A percentile compares a stretch with the other conserved stretches of the same genome.
Evolutionary conservation across 2,329 filamentous ascomycete genomes (phyloP).

Genomic region (Fusarium sp.): DNA sequence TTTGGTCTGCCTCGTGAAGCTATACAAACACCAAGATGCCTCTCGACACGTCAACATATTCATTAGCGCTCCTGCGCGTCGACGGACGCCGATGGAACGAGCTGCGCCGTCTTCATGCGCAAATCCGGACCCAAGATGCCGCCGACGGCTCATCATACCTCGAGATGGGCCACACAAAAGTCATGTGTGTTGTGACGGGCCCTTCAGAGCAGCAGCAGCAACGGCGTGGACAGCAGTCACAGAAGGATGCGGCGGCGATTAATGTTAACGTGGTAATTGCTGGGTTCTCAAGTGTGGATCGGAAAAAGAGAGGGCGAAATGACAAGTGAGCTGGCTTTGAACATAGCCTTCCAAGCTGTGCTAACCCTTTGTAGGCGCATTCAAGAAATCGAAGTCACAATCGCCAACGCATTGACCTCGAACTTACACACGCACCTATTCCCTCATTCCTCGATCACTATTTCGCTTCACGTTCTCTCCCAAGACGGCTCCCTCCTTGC

Average conservation of each 20-base stretch:
- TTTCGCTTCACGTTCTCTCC: slow-evolving; percentile 89
- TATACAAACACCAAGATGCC: slow-evolving; percentile 73
- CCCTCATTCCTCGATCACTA: slow-evolving; percentile 86
- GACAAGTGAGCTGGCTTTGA: slow-evolving; percentile 77
- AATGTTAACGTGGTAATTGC: slow-evolving; percentile 88
- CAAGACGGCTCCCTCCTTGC: slow-evolving; percentile 93
- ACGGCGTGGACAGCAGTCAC: slow-evolving; percentile 61
- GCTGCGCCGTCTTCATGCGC: slow-evolving; percentile 87
- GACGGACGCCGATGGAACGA: slow-evolving; percentile 97
- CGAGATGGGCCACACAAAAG: slow-evolving; percentile 97
- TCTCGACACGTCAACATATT: slow-evolving; percentile 94
- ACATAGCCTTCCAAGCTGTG: neutral
- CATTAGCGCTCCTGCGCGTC: slow-evolving; percentile 85
- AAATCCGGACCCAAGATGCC: slow-evolving; percentile 92
- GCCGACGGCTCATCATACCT: slow-evolving; percentile 95
- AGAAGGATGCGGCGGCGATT: slow-evolving; percentile 69
- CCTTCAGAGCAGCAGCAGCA: slow-evolving; percentile 76
- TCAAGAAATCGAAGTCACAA: slow-evolving; percentile 84
- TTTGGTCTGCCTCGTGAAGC: slow-evolving; percentile 13
- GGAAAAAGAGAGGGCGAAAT: slow-evolving; percentile 80
- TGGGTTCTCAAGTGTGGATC: slow-evolving; percentile 89
- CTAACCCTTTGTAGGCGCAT: slow-evolving; percentile 72
- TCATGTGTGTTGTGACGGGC: slow-evolving; percentile 92
- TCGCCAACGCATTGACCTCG: slow-evolving; percentile 82
- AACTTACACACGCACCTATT: slow-evolving; percentile 90